Evolutionary conservation across 164 flowering plant genomes (phyloP), one percentile per base, ranked within the genome.

Genomic region (Saururus chinensis): DNA sequence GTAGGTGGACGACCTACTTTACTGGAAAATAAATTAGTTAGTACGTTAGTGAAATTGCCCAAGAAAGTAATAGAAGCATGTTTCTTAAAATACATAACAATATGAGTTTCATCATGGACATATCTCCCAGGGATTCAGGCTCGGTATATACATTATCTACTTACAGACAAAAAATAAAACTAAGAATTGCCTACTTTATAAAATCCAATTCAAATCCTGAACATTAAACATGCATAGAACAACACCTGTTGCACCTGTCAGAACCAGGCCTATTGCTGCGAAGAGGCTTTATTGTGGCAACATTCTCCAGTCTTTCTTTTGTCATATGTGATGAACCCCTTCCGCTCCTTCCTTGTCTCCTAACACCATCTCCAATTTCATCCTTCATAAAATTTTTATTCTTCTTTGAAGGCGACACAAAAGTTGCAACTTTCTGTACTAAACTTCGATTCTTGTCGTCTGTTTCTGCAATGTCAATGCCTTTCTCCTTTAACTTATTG

Each of bases 331-430:
- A 71, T 22, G 86, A 69, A 49, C 75, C 84, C 70, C 96, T 81
- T 66, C 85, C 96, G 77, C 76, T 85, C 63, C 89, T 82, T 61
- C 91, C 96, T 71, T 87, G 95, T 73, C 83, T 85, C 52, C 83
- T 77, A 56, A 82, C 82, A 65, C 85, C 84, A 80, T 82, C 95
- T 48, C 81, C 83, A 63, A 52, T 66, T 41, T 87, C 95, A 75
- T 82, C 91, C 60, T 74, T 85, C 16, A 53, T 61, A 22, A 74
- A 59, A 24, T 65, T 40, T 65, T 81, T 87, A 67, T 66, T 81
- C 80, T 87, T 92, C 77, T 82, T 84, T 25, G 74, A 40, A 57
- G 68, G 64, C 64, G 67, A 63, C 2, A 62, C 6, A 25, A 81
- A 64, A 63, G 83, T 53, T 40, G 75, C 78, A 64, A 64, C 73